These are phyloP conservation scores for Cystoisospora suis DNA, from an alignment of 169 alveolate species.

Conservation along the genomic window DNA sequence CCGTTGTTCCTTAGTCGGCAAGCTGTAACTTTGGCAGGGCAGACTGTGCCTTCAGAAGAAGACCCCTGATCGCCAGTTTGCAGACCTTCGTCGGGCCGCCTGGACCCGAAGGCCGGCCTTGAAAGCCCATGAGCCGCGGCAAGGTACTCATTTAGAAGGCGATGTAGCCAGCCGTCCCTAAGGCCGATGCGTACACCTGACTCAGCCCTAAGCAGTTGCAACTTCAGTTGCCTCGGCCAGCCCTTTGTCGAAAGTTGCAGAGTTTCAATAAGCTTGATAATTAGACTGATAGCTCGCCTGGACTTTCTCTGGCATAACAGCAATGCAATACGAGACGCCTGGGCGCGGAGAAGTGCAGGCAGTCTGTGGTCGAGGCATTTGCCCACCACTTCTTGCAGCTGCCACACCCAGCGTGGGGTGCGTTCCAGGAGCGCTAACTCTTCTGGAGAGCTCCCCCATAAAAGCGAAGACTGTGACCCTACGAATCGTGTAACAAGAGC, in stretches of 20 bases:
- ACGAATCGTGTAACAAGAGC: background rate
- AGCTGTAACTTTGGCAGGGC: too few species aligned
- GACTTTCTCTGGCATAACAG: background rate
- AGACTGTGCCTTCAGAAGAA: too few species aligned
- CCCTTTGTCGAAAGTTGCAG: background rate
- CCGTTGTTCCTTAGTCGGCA: too few species aligned
- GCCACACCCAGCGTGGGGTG: constrained; percentile 21
- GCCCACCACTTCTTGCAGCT: constrained; percentile 20
- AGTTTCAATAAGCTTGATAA: background rate
- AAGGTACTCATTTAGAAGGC: background rate
- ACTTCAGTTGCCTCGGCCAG: background rate
- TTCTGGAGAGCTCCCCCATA: background rate
- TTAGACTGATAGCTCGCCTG: background rate
- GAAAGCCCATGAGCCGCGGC: constrained; percentile 5
- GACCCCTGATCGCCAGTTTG: too few species aligned
- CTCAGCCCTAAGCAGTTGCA: background rate
- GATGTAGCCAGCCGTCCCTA: background rate
- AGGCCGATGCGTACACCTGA: background rate
- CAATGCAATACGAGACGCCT: background rate
- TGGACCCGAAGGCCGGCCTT: too few species aligned
- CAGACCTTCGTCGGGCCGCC: too few species aligned
- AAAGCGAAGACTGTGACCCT: too few species aligned
- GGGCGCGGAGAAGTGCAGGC: constrained; percentile 3
- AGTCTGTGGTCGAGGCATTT: background rate
- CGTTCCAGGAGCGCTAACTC: background rate